These are phyloP conservation scores for Fusarium sambucinum DNA, from an alignment of 2,329 filamentous ascomycete species.

Conservation along the genomic window DNA sequence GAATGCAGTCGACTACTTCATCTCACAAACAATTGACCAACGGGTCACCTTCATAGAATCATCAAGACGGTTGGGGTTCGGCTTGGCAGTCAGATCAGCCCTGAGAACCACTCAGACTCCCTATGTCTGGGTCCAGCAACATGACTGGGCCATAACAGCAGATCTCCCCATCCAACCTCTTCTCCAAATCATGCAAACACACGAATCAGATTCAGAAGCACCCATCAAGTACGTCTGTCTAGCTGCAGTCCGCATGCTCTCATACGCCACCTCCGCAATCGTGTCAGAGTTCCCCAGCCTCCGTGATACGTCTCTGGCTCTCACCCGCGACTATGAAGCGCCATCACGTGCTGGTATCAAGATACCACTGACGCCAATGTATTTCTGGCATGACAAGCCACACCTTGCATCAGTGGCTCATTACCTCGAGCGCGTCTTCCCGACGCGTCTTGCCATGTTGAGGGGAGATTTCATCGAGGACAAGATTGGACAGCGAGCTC, in stretches of 20 bases:
- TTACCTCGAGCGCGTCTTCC: slow-evolving; percentile 64
- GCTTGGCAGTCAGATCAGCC: slow-evolving; percentile 65
- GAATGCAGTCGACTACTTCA: slow-evolving; percentile 55
- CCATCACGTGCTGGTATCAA: slow-evolving; percentile 9
- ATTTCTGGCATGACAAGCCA: slow-evolving; percentile 71
- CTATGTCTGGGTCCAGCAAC: slow-evolving; percentile 69
- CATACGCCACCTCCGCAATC: slow-evolving; percentile 62
- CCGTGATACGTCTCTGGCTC: slow-evolving; percentile 55
- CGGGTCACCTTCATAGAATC: slow-evolving; percentile 64
- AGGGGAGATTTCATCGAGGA: slow-evolving; percentile 69
- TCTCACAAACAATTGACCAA: slow-evolving; percentile 52
- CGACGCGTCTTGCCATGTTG: slow-evolving; percentile 61
- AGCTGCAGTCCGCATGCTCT: slow-evolving; percentile 63
- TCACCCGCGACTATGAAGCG: slow-evolving; percentile 58
- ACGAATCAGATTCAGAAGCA: slow-evolving; percentile 45
- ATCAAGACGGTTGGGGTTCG: slow-evolving; percentile 63
- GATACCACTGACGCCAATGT: slow-evolving; percentile 65
- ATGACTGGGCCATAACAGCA: slow-evolving; percentile 65
- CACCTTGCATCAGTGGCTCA: slow-evolving; percentile 63
- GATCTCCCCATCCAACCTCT: slow-evolving; percentile 60
- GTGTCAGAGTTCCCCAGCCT: slow-evolving; percentile 59
- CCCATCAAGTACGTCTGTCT: slow-evolving; percentile 67
- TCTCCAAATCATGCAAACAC: slow-evolving; percentile 60
- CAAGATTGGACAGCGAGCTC: slow-evolving; percentile 65
- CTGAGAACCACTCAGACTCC: slow-evolving; percentile 61